Conservation (phyloP, 2,329 filamentous ascomycete genomes). For the Claviceps citrina region DNA sequence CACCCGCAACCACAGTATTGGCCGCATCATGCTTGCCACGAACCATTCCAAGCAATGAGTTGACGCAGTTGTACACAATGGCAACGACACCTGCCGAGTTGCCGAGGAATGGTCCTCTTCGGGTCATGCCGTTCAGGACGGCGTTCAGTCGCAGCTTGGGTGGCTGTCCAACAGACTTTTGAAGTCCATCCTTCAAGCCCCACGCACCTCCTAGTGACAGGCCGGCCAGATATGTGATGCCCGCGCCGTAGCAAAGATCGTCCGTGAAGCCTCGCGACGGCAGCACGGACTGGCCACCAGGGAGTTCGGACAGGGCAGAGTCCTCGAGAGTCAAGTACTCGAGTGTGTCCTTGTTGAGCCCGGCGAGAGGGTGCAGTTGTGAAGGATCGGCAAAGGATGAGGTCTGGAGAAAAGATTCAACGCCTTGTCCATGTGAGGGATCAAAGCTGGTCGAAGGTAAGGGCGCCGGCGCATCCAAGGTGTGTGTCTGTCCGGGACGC, state of each 20-base stretch:
- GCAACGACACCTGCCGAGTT: conserved; percentile 94
- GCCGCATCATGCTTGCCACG: conserved; percentile 77
- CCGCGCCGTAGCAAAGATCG: conserved; percentile 94
- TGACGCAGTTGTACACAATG: conserved; percentile 89
- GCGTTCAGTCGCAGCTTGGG: conserved; percentile 89
- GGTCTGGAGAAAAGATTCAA: conserved; percentile 69
- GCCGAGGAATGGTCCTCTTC: conserved; percentile 84
- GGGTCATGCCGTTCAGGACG: conserved; percentile 83
- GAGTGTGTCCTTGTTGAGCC: conserved; percentile 79
- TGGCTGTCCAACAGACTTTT: conserved; percentile 58
- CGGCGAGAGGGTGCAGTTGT: conserved; percentile 81
- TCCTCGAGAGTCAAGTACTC: conserved; percentile 95
- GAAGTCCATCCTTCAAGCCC: conserved; percentile 81
- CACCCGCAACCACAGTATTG: conserved; percentile 78
- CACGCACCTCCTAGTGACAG: conserved; percentile 75
- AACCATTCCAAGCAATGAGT: conserved; percentile 64
- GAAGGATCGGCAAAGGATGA: conserved; percentile 72
- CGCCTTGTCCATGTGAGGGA: conserved; percentile 58
- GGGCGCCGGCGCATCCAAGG: conserved; percentile 29
- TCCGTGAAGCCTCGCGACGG: conserved; percentile 96
- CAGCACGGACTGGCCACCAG: conserved; percentile 71
- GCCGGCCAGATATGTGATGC: conserved; percentile 82
- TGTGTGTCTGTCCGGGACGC: conserved; percentile 15
- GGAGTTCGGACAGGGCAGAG: conserved; percentile 69
- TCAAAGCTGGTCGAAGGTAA: conserved; percentile 48